Evolutionary conservation across 2,329 filamentous ascomycete species (phyloP).

Genomic region (Cadophora sp.): DNA sequence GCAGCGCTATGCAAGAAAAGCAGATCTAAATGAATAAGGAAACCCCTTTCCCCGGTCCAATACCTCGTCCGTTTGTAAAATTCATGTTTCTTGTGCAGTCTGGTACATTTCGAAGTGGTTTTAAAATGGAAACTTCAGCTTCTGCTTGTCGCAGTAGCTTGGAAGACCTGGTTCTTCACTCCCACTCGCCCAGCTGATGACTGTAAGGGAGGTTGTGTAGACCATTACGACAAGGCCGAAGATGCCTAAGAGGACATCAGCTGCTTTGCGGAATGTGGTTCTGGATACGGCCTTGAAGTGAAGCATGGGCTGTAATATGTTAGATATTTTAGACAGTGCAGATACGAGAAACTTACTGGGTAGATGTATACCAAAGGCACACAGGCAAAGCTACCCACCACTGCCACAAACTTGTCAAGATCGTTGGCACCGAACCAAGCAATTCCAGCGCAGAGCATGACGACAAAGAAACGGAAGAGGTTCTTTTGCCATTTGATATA

Average conservation of each 20-base stretch:
- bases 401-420: conserved; percentile 94
- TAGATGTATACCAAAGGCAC: conserved; percentile 98
- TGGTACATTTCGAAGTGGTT: background rate
- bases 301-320: conserved; percentile 73
- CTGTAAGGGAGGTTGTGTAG: conserved; percentile 88
- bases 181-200: conserved; percentile 82
- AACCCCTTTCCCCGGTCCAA: background rate
- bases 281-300: conserved; percentile 84
- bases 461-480: conserved; percentile 90
- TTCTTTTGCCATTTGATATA: conserved; percentile 99
- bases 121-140: conserved; percentile 18
- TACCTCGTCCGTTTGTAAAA: background rate
- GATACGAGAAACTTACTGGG: conserved; percentile 69
- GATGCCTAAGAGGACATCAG: conserved; percentile 78
- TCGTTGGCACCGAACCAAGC: conserved; percentile 93
- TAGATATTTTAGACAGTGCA: conserved; percentile 3
- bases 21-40: conserved; percentile 7
- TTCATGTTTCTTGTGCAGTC: background rate
- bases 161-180: conserved; percentile 55
- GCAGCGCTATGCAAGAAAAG: conserved; percentile 24
- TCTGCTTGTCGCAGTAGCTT: conserved; percentile 65
- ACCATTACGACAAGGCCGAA: conserved; percentile 88
- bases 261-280: conserved; percentile 67
- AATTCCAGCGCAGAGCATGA: conserved; percentile 83
- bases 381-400: conserved; percentile 97